Conservation (phyloP, 495 filamentous ascomycete species). For the Tuber calosporum region DNA sequence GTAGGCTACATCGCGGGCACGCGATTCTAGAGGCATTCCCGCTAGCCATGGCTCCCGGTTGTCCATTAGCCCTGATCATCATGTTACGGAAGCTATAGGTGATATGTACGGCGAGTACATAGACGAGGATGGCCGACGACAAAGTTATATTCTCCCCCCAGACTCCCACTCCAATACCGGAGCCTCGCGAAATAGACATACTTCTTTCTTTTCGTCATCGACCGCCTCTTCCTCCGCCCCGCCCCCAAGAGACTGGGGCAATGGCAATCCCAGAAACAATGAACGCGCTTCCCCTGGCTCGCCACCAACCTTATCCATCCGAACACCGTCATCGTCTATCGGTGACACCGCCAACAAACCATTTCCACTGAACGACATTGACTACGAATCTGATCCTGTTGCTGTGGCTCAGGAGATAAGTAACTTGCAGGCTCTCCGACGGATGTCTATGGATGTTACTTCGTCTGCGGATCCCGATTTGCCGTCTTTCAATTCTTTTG, state of each 20-base stretch:
- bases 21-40: conserved; percentile 52
- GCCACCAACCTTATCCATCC: conserved; percentile 55
- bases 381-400: conserved; percentile 81
- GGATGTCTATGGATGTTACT: conserved; percentile 98
- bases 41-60: conserved; percentile 59
- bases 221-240: conserved; percentile 16
- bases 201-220: conserved; percentile 25
- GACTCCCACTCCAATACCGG: conserved; percentile 24
- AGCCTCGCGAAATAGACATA: conserved; percentile 23
- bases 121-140: conserved; percentile 57
- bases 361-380: conserved; percentile 84
- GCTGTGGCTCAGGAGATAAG: conserved; percentile 92
- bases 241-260: conserved; percentile 17
- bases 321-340: conserved; percentile 50
- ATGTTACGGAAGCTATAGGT: conserved; percentile 96
- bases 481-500: conserved; percentile 65
- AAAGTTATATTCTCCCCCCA: conserved; percentile 35
- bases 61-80: conserved; percentile 77
- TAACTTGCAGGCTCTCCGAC: conserved; percentile 87
- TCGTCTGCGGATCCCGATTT: conserved; percentile 87
- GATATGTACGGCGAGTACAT: conserved; percentile 76
- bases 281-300: conserved; percentile 47
- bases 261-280: conserved; percentile 28
- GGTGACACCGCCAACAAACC: conserved; percentile 62
- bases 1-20: conserved; percentile 52